Evolutionary conservation across 1,139 yeast genomes (phyloP).

Genomic region (Debaryomyces sp.): DNA sequence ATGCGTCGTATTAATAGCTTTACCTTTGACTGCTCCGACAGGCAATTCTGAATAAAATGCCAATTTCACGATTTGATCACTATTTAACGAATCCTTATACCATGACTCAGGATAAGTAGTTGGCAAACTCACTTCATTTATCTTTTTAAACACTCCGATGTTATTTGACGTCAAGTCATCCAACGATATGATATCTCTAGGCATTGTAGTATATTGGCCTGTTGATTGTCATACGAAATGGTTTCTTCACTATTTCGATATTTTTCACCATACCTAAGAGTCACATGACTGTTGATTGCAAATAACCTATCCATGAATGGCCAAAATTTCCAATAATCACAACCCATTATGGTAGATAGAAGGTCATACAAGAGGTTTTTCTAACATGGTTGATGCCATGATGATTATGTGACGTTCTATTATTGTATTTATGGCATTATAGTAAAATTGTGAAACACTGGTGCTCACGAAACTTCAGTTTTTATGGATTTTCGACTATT

Average conservation of each 20-base stretch:
- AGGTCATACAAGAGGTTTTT: neutral
- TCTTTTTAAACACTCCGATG: constrained; percentile 53
- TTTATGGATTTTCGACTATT: neutral
- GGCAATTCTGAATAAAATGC: constrained; percentile 68
- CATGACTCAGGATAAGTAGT: constrained; percentile 46
- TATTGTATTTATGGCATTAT: neutral
- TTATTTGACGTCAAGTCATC: constrained; percentile 62
- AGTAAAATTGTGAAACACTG: neutral
- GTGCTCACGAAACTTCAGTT: neutral
- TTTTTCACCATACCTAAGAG: neutral
- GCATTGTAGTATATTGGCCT: constrained; percentile 15
- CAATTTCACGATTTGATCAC: constrained; percentile 37
- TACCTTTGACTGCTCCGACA: constrained; percentile 69
- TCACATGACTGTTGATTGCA: constrained; percentile 8
- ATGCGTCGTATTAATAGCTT: constrained; percentile 37
- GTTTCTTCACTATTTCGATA: neutral
- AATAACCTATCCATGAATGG: neutral
- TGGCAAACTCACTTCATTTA: constrained; percentile 48
- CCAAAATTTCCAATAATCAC: neutral
- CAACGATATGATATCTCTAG: constrained; percentile 45
- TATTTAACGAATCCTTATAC: constrained; percentile 42
- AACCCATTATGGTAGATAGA: neutral
- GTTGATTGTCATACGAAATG: neutral
- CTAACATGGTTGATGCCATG: neutral
- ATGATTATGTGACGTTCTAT: neutral